phyloP scores from a whole-genome alignment of 768 basidiomycete genomes.

The Pleurotus tuber-regium region DNA sequence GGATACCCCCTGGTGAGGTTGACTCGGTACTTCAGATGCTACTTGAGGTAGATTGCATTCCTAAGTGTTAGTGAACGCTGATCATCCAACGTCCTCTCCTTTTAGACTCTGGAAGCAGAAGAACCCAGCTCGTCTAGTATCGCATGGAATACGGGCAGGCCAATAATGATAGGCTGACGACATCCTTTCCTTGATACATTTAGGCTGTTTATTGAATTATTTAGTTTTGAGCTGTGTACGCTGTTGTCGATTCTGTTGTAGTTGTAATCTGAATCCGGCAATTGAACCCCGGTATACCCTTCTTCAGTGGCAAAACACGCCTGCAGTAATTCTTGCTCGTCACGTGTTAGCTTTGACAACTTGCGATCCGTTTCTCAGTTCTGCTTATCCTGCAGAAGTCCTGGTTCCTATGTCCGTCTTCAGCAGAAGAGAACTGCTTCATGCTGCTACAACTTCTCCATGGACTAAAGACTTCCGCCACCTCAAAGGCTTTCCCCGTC shows the following conservation, averaged over 20 bases:
- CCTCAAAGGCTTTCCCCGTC: slow-evolving; percentile 57
- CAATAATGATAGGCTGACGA: slow-evolving; percentile 27
- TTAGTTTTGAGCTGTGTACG: slow-evolving; percentile 9
- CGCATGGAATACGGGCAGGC: slow-evolving; percentile 42
- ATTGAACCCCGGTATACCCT: neutral
- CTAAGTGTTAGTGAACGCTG: neutral
- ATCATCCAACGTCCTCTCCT: neutral
- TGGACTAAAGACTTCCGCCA: slow-evolving; percentile 71
- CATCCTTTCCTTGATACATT: neutral
- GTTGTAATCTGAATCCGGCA: neutral
- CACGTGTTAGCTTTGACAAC: too few species aligned
- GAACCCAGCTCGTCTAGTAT: slow-evolving; percentile 65
- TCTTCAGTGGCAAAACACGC: neutral
- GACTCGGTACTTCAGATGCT: slow-evolving; percentile 84
- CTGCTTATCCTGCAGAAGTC: neutral
- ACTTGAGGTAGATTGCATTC: slow-evolving; percentile 73
- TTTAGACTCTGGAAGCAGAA: slow-evolving; percentile 78
- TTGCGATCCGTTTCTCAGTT: too few species aligned
- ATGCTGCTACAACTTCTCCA: slow-evolving; percentile 47
- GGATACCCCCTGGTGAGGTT: slow-evolving; percentile 81
- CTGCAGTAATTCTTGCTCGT: neutral
- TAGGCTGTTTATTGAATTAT: slow-evolving; percentile 10
- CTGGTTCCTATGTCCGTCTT: slow-evolving; percentile 4
- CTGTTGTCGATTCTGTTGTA: slow-evolving; percentile 10
- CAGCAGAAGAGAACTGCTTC: slow-evolving; percentile 31